Percentiles rank a stretch among this genome's conserved stretches.
These are phyloP conservation scores for Geotrichum bryndzae DNA, from an alignment of 1,139 yeast genomes.

Conservation along the genomic window DNA sequence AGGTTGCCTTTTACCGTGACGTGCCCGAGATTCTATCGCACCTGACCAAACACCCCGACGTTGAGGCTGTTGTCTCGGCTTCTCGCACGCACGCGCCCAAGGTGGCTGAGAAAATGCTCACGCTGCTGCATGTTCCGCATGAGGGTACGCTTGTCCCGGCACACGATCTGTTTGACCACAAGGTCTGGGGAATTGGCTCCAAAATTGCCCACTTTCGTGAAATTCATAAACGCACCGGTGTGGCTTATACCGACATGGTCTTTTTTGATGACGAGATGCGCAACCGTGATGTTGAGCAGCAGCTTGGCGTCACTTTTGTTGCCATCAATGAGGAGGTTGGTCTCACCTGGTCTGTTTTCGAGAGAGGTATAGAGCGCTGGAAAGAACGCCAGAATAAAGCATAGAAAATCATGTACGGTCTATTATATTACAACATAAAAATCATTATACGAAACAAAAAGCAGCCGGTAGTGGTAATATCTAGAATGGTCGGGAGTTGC, in stretches of 20 bases:
- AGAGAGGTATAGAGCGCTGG: constrained; percentile 43
- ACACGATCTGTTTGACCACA: constrained; percentile 43
- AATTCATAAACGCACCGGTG: constrained; percentile 44
- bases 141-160: constrained; percentile 39
- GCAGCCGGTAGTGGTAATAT: too few species aligned
- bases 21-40: constrained; percentile 49
- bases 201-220: constrained; percentile 53
- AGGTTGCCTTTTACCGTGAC: constrained; percentile 51
- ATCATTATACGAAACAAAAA: too few species aligned
- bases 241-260: constrained; percentile 47
- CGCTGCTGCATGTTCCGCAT: constrained; percentile 42
- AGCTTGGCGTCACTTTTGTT: constrained; percentile 55
- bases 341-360: constrained; percentile 45
- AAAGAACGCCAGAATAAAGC: constrained; percentile 15
- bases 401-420: constrained; percentile 6
- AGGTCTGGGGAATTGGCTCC: constrained; percentile 66
- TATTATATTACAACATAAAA: too few species aligned
- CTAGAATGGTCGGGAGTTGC: background rate
- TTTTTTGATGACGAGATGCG: constrained; percentile 66
- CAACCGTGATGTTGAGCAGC: constrained; percentile 54
- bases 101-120: constrained; percentile 53
- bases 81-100: constrained; percentile 62
- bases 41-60: constrained; percentile 40
- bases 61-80: constrained; percentile 51
- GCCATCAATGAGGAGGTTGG: constrained; percentile 46